Base-by-base conservation (phyloP, 2,329 filamentous ascomycete genomes). In the Gnomoniopsis smithogilvyi region DNA sequence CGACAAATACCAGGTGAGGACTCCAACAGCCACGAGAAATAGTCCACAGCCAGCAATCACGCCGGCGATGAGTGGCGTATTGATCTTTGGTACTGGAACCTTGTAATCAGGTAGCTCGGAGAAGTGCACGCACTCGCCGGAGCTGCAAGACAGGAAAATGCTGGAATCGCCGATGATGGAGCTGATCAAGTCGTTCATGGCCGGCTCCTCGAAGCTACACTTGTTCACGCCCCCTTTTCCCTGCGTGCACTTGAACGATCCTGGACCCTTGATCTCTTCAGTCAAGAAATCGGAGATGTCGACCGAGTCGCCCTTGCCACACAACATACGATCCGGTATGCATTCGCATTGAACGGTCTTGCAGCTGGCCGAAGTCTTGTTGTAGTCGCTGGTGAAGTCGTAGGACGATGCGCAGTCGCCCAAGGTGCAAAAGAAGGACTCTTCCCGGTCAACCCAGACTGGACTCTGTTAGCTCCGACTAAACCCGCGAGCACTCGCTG, bases 341-440 rank as follows among this genome's bases (percentile, higher is more conserved):
- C 95, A 99, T 65, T 86, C 86, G 75, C 95, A 99, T 63, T 88
- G 80, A 67, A 97, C 88, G 62, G 92, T 86, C 47, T 94, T 82
- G 74, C 95, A 99, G 64, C 85, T 83, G 76, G 98, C 98, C 53
- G 81, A 83, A 2, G 94, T 98, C 57, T 83, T 87, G 74, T 99
- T 99, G 67, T 85, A 83, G 54, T 83, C 78, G 36, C 87, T 82
- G 56, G 85, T 82, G 61, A 87, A 88, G 59, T 90, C 82, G 70
- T 89, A 85, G 53, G 76, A 82, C 67, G 91, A 95, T 17, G 84
- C 75, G 77, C 95, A 99, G 17, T 88, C 88, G 68, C 91, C 86
- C 60, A 99, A 80, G 63, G 89, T 87, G 76, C 96, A 99, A 74
- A 96, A 99, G 79, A 99, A 99, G 1, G 95, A 98, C 75, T 99